Evolutionary conservation across 2,329 filamentous ascomycete species (phyloP).

Genomic region (Tolypocladium endophyticum): DNA sequence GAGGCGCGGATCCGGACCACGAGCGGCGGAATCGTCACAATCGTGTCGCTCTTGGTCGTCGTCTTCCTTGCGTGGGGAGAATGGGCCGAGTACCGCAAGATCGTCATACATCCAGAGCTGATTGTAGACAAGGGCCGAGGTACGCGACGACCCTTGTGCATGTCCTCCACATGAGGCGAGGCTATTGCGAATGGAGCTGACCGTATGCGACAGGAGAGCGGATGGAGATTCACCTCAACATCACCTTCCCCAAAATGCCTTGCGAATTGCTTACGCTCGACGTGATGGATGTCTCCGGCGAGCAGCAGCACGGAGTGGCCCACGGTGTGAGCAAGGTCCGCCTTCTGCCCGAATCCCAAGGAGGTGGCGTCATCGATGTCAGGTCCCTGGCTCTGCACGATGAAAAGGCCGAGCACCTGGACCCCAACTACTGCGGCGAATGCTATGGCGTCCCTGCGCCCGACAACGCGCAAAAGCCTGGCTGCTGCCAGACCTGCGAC

Average conservation of each 20-base stretch:
- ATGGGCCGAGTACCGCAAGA: constrained; percentile 84
- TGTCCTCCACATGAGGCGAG: neutral
- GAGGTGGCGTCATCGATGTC: constrained; percentile 63
- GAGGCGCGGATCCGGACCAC: constrained; percentile 94
- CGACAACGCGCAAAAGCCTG: constrained; percentile 59
- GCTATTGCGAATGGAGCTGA: constrained; percentile 9
- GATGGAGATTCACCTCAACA: constrained; percentile 98
- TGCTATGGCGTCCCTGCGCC: constrained; percentile 83
- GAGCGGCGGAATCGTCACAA: constrained; percentile 89
- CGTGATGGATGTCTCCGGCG: constrained; percentile 97
- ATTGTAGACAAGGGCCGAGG: constrained; percentile 95
- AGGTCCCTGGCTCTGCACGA: constrained; percentile 57
- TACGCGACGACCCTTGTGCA: constrained; percentile 26
- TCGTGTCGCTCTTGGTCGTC: constrained; percentile 79
- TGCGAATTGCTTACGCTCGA: constrained; percentile 94
- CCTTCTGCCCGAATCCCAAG: constrained; percentile 60
- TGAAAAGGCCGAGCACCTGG: constrained; percentile 65
- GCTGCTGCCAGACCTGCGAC: constrained; percentile 94
- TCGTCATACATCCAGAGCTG: constrained; percentile 82
- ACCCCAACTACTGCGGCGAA: constrained; percentile 82
- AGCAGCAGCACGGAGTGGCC: constrained; percentile 88
- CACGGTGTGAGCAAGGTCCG: constrained; percentile 90
- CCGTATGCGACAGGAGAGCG: constrained; percentile 58
- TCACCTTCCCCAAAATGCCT: constrained; percentile 86
- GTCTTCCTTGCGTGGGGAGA: constrained; percentile 87